Base-by-base conservation (phyloP, 306 rosid species). In the Medicago lupulina region DNA sequence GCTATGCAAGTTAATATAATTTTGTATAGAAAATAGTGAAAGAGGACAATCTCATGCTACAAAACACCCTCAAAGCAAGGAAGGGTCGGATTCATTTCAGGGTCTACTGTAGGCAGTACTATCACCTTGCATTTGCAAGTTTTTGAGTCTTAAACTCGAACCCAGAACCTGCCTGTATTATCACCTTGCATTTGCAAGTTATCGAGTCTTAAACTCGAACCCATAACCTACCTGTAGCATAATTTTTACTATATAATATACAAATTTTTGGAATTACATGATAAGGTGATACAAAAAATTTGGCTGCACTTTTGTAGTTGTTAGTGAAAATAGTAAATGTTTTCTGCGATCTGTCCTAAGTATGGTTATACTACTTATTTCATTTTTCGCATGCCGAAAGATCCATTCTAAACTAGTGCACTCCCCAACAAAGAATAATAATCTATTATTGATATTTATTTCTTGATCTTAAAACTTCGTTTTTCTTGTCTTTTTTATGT, bases 401-500 rank as follows among this genome's bases (percentile, higher is more conserved):
- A 77, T 53, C 41, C 4, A 25, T 40, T 53, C 38, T 8, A 47
- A 46, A 40, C 31, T 6, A 79, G 66, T 63, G 67, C 4, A 15
- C 57, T 73, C 40, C 17, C 18, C n/a, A 12, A 43, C 72, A n/a
- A 66, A 39, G 16, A 61, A 13, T 13, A 8, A 23, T 64, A 18
- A 13, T 66, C n/a, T 57, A 65, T 49, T 51, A 7, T 40, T 31
- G 18, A 61, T 62, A 72, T 31, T 59, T 11, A 17, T 25, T 25
- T 72, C 49, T 16, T 9, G 54, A 16, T 79, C 31, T 59, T 6
- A 13, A 23, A 63, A 39, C 50, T 43, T 54, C 7, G 8, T 54
- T 53, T 43, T 44, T 19, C 70, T 19, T 55, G 8, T 43, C 38
- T 62, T 62, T 44, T 57, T 50, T 67, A n/a, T 57, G 81, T 77